phyloP scores from a whole-genome alignment of 306 rosid species.

The Rubus parviflorus region DNA sequence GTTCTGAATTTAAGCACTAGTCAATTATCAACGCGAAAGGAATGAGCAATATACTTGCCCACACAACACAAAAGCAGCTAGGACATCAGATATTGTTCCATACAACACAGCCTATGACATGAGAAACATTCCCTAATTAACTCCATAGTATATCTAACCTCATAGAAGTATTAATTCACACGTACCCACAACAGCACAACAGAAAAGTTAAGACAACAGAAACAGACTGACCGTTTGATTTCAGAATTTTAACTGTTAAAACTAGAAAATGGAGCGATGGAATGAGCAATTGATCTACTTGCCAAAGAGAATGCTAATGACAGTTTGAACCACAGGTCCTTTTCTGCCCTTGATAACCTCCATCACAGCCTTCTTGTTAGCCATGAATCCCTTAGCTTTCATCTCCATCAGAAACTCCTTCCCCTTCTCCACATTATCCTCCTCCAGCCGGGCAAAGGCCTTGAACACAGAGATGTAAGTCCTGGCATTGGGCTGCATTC shows the following conservation, averaged over 20 bases:
- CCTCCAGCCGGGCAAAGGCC: conserved; percentile 46
- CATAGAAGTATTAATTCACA: too few relatives aligned
- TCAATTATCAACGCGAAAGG: neutral
- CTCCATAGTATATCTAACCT: neutral
- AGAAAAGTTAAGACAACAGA: too few relatives aligned
- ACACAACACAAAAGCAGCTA: neutral
- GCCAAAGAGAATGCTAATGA: conserved; percentile 53
- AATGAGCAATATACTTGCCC: neutral
- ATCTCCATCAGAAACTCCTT: conserved; percentile 44
- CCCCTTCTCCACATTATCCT: conserved; percentile 44
- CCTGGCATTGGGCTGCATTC: conserved; percentile 63
- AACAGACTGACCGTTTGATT: too few relatives aligned
- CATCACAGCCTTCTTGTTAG: conserved; percentile 58
- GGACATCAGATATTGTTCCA: neutral
- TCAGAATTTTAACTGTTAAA: too few relatives aligned
- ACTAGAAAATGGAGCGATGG: too few relatives aligned
- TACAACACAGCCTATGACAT: neutral
- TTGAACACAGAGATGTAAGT: conserved; percentile 56
- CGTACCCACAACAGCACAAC: neutral
- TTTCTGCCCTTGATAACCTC: conserved; percentile 43
- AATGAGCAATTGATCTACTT: too few relatives aligned
- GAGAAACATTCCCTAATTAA: neutral
- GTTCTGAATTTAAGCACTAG: neutral
- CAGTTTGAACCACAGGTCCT: conserved; percentile 47
- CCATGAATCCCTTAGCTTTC: conserved; percentile 52